phyloP scores from a whole-genome alignment of 2,329 filamentous ascomycete species.

The Ophidiomyces ophidiicola region DNA sequence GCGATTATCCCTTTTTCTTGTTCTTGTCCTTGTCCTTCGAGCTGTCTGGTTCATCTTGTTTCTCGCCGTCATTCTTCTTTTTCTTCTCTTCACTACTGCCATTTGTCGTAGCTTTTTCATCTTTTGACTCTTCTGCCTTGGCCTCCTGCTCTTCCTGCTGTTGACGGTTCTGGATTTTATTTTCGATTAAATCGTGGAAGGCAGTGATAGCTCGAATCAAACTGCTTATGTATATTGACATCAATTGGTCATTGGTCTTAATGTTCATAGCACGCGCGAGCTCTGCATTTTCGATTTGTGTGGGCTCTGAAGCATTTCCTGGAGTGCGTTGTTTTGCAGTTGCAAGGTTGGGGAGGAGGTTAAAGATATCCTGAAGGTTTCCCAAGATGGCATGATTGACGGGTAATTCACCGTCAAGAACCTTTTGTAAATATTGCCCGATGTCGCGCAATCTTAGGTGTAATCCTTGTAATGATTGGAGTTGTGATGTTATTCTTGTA shows the following conservation, averaged over 20 bases:
- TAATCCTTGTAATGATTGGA: slow-evolving; percentile 91
- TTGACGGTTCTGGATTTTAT: slow-evolving; percentile 98
- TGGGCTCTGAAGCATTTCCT: slow-evolving; percentile 45
- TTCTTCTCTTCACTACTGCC: slow-evolving; percentile 38
- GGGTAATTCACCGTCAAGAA: slow-evolving; percentile 80
- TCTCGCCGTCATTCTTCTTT: slow-evolving; percentile 43
- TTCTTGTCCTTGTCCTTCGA: slow-evolving; percentile 48
- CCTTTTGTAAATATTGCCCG: slow-evolving; percentile 87
- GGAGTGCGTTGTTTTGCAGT: slow-evolving; percentile 51
- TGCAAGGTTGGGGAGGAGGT: slow-evolving; percentile 88
- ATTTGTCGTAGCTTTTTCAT: slow-evolving; percentile 34
- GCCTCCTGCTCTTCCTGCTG: slow-evolving; percentile 89
- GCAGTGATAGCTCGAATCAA: slow-evolving; percentile 95
- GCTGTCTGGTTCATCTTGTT: slow-evolving; percentile 42
- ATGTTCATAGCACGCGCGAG: slow-evolving; percentile 93
- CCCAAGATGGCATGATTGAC: slow-evolving; percentile 96
- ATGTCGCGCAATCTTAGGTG: slow-evolving; percentile 93
- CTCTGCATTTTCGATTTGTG: slow-evolving; percentile 58
- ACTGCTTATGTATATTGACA: slow-evolving; percentile 95
- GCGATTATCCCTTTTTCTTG: slow-evolving; percentile 50
- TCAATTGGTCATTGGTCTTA: slow-evolving; percentile 98
- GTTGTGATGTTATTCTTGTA: slow-evolving; percentile 91
- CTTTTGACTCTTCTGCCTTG: slow-evolving; percentile 56
- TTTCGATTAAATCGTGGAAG: slow-evolving; percentile 98
- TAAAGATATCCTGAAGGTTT: slow-evolving; percentile 98